Percentiles rank a stretch among this genome's conserved stretches.
phyloP scores from a whole-genome alignment of 2,329 filamentous ascomycete species.

The Penicillium sumatraense region DNA sequence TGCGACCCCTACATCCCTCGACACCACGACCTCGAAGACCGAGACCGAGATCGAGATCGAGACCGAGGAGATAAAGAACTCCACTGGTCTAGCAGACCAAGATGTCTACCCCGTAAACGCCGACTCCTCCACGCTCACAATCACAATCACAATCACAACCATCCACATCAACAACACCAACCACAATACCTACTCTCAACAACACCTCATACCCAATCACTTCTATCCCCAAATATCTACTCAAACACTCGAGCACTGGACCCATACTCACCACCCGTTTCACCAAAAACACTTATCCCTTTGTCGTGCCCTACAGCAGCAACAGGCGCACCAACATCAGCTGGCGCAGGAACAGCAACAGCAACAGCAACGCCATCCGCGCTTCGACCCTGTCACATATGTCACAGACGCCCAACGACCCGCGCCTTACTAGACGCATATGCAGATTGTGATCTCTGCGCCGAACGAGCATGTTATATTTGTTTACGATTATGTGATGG shows the following conservation, averaged over 20 bases:
- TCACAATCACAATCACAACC: not conserved
- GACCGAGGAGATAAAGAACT: conserved; percentile 16
- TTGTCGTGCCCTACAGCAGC: conserved; percentile 16
- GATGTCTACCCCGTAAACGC: conserved; percentile 32
- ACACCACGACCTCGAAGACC: conserved; percentile 13
- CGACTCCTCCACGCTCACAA: conserved; percentile 25
- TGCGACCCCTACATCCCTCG: conserved; percentile 20
- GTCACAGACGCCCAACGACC: conserved; percentile 46
- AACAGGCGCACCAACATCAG: not conserved
- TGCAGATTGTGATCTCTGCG: conserved; percentile 46
- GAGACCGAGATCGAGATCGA: not conserved
- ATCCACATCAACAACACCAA: conserved; percentile 20
- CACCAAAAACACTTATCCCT: conserved; percentile 33
- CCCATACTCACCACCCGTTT: conserved; percentile 30
- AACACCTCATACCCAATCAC: conserved; percentile 16
- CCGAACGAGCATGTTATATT: conserved; percentile 46
- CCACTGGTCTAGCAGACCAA: conserved; percentile 25
- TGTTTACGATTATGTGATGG: conserved; percentile 47
- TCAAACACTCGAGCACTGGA: conserved; percentile 17
- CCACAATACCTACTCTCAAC: conserved; percentile 21
- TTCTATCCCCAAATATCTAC: conserved; percentile 29
- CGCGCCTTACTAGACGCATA: conserved; percentile 46
- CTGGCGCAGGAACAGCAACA: not conserved
- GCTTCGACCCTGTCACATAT: conserved; percentile 48
- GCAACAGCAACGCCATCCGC: conserved; percentile 24